phyloP scores from a whole-genome alignment of 805 yeast genomes.

The Yamadazyma scolyti region DNA sequence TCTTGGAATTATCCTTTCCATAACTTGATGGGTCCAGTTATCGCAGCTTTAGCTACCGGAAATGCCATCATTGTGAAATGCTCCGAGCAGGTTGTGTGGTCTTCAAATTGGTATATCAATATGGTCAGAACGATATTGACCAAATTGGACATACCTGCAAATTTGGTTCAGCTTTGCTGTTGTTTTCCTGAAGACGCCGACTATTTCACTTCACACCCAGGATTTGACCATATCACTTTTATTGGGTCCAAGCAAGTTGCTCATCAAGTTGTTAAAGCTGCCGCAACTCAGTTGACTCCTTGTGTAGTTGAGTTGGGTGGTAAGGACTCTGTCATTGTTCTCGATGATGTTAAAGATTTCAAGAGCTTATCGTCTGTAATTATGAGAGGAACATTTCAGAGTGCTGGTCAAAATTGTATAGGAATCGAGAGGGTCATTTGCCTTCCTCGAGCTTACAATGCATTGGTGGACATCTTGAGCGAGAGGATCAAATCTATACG shows the following conservation, averaged over 20 bases:
- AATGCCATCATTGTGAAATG: slow-evolving; percentile 90
- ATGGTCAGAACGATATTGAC: slow-evolving; percentile 70
- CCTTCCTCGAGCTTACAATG: slow-evolving; percentile 63
- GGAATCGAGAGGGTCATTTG: slow-evolving; percentile 95
- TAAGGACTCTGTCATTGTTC: slow-evolving; percentile 83
- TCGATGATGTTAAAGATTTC: slow-evolving; percentile 69
- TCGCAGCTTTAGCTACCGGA: slow-evolving; percentile 87
- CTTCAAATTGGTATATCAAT: slow-evolving; percentile 72
- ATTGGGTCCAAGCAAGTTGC: slow-evolving; percentile 97
- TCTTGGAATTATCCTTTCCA: slow-evolving; percentile 99
- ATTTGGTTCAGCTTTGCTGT: slow-evolving; percentile 81
- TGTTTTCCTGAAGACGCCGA: slow-evolving; percentile 91
- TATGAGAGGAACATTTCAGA: slow-evolving; percentile 94
- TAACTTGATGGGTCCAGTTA: slow-evolving; percentile 86
- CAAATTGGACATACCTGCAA: slow-evolving; percentile 72
- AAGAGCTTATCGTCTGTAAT: slow-evolving; percentile 64
- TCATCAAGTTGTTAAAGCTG: slow-evolving; percentile 77
- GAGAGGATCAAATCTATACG: slow-evolving; percentile 60
- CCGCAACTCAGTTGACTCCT: slow-evolving; percentile 85
- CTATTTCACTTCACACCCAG: slow-evolving; percentile 78
- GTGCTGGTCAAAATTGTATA: slow-evolving; percentile 97
- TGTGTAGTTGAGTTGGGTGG: slow-evolving; percentile 97
- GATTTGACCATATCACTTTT: slow-evolving; percentile 83
- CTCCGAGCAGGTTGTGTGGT: slow-evolving; percentile 95
- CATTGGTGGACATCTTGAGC: slow-evolving; percentile 53